A percentile compares a stretch with the other conserved stretches of the same genome.
phyloP scores from a whole-genome alignment of 2,329 filamentous ascomycete species.

The Fusarium nisikadoi region DNA sequence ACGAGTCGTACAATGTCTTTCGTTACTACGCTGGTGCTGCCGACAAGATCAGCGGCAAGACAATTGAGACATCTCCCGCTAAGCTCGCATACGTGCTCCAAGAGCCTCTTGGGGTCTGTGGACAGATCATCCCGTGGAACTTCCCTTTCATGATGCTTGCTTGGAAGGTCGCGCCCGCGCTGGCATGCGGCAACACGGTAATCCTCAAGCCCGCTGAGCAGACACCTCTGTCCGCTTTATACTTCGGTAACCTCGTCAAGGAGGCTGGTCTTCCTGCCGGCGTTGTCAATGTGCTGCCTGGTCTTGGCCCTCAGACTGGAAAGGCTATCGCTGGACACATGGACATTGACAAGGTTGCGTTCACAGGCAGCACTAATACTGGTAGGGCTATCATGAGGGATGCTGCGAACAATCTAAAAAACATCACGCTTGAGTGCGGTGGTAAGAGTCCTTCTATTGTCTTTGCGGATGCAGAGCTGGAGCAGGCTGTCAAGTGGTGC shows the following conservation, averaged over 20 bases:
- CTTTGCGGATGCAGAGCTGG: conserved; percentile 68
- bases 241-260: conserved; percentile 71
- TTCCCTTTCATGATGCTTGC: conserved; percentile 59
- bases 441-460: conserved; percentile 68
- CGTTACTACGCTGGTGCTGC: conserved; percentile 77
- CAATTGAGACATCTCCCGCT: conserved; percentile 70
- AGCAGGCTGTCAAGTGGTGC: conserved; percentile 67
- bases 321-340: conserved; percentile 71
- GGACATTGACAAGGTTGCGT: conserved; percentile 75
- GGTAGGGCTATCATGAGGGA: conserved; percentile 75
- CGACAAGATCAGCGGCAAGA: conserved; percentile 76
- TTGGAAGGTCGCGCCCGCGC: conserved; percentile 75
- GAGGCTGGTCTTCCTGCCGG: conserved; percentile 78
- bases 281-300: conserved; percentile 77
- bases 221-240: conserved; percentile 67
- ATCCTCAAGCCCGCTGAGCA: conserved; percentile 70
- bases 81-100: conserved; percentile 76
- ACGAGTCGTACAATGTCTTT: conserved; percentile 52
- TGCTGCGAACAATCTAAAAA: conserved; percentile 68
- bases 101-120: conserved; percentile 76
- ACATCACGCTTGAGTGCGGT: conserved; percentile 67
- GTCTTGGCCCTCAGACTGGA: conserved; percentile 71
- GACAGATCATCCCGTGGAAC: conserved; percentile 69
- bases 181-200: conserved; percentile 68
- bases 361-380: conserved; percentile 75